Percentiles rank a stretch among this genome's conserved stretches.
Evolutionary conservation across 208 protist genomes (phyloP).

Genomic region (Trypanosoma mega): DNA sequence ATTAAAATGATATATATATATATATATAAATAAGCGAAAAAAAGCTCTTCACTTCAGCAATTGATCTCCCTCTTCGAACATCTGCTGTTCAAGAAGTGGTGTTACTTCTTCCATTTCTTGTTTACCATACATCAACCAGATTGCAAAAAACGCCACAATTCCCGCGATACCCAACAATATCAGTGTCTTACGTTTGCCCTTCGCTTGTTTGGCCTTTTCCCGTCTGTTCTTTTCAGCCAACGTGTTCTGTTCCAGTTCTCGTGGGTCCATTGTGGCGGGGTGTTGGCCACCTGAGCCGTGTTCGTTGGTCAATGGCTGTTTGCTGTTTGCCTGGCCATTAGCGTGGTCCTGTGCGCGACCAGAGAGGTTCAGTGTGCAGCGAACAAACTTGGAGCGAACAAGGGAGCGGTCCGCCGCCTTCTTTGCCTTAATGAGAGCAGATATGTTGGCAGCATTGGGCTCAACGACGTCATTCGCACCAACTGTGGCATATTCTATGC

Average conservation of each 20-base stretch:
- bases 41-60: too few relatives aligned
- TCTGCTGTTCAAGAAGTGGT: too few relatives aligned
- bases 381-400: constrained; percentile 54
- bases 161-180: not conserved
- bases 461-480: constrained; percentile 61
- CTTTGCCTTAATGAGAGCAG: constrained; percentile 62
- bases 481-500: constrained; percentile 64
- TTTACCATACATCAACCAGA: not conserved
- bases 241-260: constrained; percentile 19
- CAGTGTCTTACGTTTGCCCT: not conserved
- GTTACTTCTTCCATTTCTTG: too few relatives aligned
- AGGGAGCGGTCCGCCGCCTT: constrained; percentile 39
- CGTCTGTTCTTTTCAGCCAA: constrained; percentile 18
- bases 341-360: not conserved
- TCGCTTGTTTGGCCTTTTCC: constrained; percentile 7
- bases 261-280: not conserved
- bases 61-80: too few relatives aligned
- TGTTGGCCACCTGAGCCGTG: too few relatives aligned
- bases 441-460: constrained; percentile 53
- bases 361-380: constrained; percentile 34
- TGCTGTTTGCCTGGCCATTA: not conserved
- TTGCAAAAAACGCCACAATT: constrained; percentile 2
- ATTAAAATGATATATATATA: too few relatives aligned
- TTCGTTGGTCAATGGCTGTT: not conserved
- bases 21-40: too few relatives aligned